Percentiles rank a stretch among this genome's conserved stretches.
Evolutionary conservation across 495 filamentous ascomycete genomes (phyloP).

Genomic region (Margaritispora aquatica): DNA sequence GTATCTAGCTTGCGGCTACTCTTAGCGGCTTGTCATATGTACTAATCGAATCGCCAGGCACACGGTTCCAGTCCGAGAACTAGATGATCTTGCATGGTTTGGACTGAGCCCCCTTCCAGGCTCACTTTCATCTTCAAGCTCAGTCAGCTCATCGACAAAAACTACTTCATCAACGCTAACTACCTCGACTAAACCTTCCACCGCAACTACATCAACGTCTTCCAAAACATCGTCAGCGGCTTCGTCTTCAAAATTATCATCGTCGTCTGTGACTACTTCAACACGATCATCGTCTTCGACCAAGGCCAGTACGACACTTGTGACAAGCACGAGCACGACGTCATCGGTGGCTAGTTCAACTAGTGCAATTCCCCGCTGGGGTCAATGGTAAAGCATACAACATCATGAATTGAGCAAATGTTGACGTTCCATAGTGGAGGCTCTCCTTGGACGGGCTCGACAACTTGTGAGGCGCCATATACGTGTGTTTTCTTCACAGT

Average conservation of each 20-base stretch:
- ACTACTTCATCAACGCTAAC: neutral
- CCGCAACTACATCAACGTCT: neutral
- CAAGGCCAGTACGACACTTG: neutral
- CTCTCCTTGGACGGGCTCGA: too few species aligned
- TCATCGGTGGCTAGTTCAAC: neutral
- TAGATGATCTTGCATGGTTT: too few species aligned
- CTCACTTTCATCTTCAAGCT: neutral
- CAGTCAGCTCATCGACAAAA: neutral
- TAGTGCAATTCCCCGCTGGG: neutral
- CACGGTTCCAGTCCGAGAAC: too few species aligned
- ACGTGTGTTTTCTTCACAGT: too few species aligned
- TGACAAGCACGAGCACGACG: neutral
- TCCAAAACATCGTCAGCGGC: neutral
- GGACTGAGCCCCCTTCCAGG: neutral
- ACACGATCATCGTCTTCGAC: neutral
- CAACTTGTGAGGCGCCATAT: too few species aligned
- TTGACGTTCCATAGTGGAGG: too few species aligned
- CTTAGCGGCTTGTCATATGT: too few species aligned
- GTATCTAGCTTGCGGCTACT: too few species aligned
- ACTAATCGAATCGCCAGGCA: too few species aligned
- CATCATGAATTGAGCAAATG: too few species aligned
- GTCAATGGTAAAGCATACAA: neutral
- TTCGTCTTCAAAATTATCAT: too few species aligned
- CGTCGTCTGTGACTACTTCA: too few species aligned
- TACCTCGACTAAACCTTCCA: neutral